phyloP scores from a whole-genome alignment of 208 protist genomes.

The Leishmania tropica region DNA sequence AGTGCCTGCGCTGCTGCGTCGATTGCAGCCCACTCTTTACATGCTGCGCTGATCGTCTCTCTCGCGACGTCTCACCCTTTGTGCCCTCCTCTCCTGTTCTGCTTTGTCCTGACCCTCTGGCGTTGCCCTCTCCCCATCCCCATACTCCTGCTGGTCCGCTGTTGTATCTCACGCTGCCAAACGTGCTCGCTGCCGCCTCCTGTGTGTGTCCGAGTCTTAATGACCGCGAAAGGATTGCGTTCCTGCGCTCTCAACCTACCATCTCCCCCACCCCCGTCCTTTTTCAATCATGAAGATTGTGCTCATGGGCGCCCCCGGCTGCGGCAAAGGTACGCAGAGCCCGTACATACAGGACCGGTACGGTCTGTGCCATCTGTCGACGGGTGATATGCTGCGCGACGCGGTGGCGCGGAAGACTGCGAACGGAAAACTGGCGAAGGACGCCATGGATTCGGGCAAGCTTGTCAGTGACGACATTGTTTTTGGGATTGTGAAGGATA shows the following conservation, averaged over 20 bases:
- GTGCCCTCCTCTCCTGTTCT: not conserved
- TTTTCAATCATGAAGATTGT: constrained; percentile 80
- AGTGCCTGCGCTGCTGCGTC: not conserved
- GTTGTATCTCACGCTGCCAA: not conserved
- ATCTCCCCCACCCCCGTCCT: not conserved
- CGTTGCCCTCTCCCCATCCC: not conserved
- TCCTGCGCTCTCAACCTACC: not conserved
- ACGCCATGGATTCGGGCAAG: constrained; percentile 76
- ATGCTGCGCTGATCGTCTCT: not conserved
- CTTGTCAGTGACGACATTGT: constrained; percentile 94
- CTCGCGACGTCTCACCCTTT: not conserved
- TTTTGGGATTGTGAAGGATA: constrained; percentile 90
- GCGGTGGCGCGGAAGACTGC: constrained; percentile 71
- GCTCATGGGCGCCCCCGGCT: constrained; percentile 91
- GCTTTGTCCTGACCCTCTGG: not conserved
- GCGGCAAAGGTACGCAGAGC: constrained; percentile 95
- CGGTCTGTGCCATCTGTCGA: constrained; percentile 93
- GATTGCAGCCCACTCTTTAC: not conserved
- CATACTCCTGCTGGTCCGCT: not conserved
- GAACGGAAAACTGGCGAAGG: constrained; percentile 72
- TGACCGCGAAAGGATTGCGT: not conserved
- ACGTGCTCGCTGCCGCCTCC: not conserved
- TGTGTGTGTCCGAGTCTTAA: not conserved
- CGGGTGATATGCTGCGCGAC: constrained; percentile 94
- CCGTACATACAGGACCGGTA: constrained; percentile 90